phyloP scores from a whole-genome alignment of 805 yeast species.

The Barnettozyma pratensis region DNA sequence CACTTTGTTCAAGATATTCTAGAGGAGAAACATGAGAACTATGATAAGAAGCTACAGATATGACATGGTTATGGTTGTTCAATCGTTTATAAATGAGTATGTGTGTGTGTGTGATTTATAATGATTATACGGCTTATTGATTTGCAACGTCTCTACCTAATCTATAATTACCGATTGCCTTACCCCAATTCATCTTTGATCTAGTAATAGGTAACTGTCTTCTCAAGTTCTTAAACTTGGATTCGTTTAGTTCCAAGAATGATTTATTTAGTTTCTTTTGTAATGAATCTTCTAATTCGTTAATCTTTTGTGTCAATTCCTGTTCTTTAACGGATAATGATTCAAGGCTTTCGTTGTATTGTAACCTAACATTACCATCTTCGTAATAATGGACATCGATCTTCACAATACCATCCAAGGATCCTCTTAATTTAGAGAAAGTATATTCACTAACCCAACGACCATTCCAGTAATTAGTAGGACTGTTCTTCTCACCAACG shows the following conservation, averaged over 20 bases:
- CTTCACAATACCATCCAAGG: conserved; percentile 47
- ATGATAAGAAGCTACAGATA: too few species aligned
- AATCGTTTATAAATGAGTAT: too few species aligned
- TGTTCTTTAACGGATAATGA: conserved; percentile 7
- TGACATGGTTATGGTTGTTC: too few species aligned
- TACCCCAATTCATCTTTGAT: conserved; percentile 92
- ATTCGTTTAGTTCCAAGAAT: conserved; percentile 71
- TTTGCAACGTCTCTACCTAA: conserved; percentile 74
- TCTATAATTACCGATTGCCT: conserved; percentile 82
- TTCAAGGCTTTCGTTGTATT: conserved; percentile 34
- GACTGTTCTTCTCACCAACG: conserved; percentile 67
- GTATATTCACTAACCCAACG: conserved; percentile 73
- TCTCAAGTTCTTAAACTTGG: conserved; percentile 76
- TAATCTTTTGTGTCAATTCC: conserved; percentile 41
- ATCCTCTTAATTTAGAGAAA: conserved; percentile 23
- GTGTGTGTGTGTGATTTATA: too few species aligned
- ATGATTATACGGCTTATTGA: conserved; percentile 1
- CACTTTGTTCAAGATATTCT: conserved; percentile 45
- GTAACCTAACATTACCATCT: conserved; percentile 89
- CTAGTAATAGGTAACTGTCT: conserved; percentile 91
- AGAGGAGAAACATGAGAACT: not conserved
- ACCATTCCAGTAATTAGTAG: conserved; percentile 83
- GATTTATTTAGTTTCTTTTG: conserved; percentile 57
- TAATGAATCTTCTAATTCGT: conserved; percentile 50
- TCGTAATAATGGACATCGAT: conserved; percentile 90